Conservation (phyloP, 208 protist genomes). For the Crithidia brevicula region DNA sequence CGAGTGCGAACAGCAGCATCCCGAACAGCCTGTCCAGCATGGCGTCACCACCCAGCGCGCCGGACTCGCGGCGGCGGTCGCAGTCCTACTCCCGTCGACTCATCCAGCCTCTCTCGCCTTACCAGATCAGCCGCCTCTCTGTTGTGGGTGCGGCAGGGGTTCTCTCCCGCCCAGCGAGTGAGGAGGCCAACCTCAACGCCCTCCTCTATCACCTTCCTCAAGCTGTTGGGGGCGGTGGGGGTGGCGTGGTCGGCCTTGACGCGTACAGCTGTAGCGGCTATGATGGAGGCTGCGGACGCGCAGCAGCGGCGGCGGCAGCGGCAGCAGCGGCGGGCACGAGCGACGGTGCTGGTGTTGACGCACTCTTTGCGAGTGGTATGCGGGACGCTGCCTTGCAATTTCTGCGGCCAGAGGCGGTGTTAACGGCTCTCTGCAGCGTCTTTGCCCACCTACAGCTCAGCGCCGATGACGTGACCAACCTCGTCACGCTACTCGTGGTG, state of each 20-base stretch:
- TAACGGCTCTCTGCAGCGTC: conserved; percentile 30
- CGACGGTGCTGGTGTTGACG: background rate
- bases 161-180: background rate
- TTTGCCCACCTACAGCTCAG: conserved; percentile 58
- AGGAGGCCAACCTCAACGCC: conserved; percentile 14
- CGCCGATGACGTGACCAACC: conserved; percentile 33
- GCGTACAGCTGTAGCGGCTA: background rate
- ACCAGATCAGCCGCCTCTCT: conserved; percentile 8
- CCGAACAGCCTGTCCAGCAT: conserved; percentile 12
- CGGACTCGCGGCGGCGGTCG: conserved; percentile 7
- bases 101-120: background rate
- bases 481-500: conserved; percentile 42
- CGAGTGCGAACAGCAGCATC: conserved; percentile 18
- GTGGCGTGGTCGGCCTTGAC: background rate
- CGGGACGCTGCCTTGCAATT: conserved; percentile 11
- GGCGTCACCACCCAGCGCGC: conserved; percentile 10
- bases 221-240: background rate
- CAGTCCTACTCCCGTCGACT: conserved; percentile 11
- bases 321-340: background rate
- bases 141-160: background rate
- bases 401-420: conserved; percentile 21
- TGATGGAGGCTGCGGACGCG: background rate
- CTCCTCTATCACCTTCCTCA: conserved; percentile 5
- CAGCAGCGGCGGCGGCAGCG: too few species aligned
- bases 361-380: background rate